Evolutionary conservation across 352 stramenopile genomes (phyloP), one percentile per base, ranked within the genome.

Genomic region (Globisporangium mamillatum): DNA sequence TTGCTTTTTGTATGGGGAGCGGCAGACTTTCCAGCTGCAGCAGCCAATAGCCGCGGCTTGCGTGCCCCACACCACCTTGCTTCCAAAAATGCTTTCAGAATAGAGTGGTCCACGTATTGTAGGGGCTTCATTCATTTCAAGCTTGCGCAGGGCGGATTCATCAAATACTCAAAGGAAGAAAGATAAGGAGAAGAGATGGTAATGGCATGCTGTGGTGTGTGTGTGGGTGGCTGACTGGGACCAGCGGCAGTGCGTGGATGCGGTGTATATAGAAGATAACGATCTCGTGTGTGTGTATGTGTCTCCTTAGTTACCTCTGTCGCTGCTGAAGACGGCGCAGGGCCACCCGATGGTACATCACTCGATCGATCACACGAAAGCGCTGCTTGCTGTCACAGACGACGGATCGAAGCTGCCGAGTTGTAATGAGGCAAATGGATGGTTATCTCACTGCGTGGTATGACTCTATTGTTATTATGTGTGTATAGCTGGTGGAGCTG

Each of bases 251-350:
- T 46, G 7, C 7, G 4, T 38, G 18, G 36, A 27, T 10, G 4
- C 4, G 1, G 6, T 14, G 24, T 22, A 3, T 53, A 18, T 24
- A 1, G 29, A 25, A 1, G 16, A 27, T 69, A 18, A 66, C 27
- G 6, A 7, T 53, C 10, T 58, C 72, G 67, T 81, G 75, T 60
- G 25, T 70, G 4, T 81, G 75, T 60, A 22, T 70, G 4, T 74
- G 32, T 32, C 60, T 62, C 1, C 36, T 16, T 81, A 94, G 97
- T 77, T 99, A 70, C 97, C 97, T 55, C 87, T 99, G 73, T 98
- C 96, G 32, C 83, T 99, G 66, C 82, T 99, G 38, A 97, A 97
- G 77, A 97, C 96, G 69, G 95, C 97, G 24, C 94, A 97, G 74
- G 89, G 93, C 64, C 95, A 98, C 61, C 94, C 96, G 41, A 97